Evolutionary conservation across 2,329 filamentous ascomycete species (phyloP), one percentile per base, ranked within the genome.

Genomic region (Rhynchosporium agropyri): DNA sequence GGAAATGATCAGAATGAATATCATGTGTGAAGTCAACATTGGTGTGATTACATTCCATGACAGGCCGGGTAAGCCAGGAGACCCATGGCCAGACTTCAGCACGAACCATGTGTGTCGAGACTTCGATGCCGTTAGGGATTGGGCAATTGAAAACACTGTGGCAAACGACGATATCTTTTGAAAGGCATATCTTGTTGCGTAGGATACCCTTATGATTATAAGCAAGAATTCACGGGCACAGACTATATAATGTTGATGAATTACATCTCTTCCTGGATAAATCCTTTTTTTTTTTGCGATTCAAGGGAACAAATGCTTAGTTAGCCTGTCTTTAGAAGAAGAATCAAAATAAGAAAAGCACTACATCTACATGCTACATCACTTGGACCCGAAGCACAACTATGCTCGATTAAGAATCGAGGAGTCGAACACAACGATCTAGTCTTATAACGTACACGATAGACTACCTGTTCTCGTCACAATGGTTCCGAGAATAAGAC

Each of bases 21-120:
- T 83, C 53, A 83, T 83, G 80, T 83, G 81, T 69, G 78, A 83
- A 68, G 76, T 77, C 58, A 81, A 84, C 60, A 76, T 82, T 67
- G 79, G 80, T 12, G 77, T 84, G 38, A 81, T 81, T 63, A 79
- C 81, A 1, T 83, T 83, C 71, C 76, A 79, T 61, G 73, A 79
- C 43, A 74, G 76, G 62, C 29, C 61, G 8, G 56, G 49, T 33
- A 63, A 56, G 29, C 76, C 72, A 58, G 77, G 73, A 50, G 61
- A 65, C 43, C 75, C 77, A 48, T 83, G 81, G 81, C 60, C 60
- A 13, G 60, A 62, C 46, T 62, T 82, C 57, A 80, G 77, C 71
- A 81, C 81, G 3, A 72, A 78, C 29, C 80, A 83, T 63, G 80
- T 78, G 3, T 84, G 81, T 69, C 75, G 81, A 45, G 81, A 83